phyloP scores from a whole-genome alignment of 2,329 filamentous ascomycete species.

The Fusarium sp. region DNA sequence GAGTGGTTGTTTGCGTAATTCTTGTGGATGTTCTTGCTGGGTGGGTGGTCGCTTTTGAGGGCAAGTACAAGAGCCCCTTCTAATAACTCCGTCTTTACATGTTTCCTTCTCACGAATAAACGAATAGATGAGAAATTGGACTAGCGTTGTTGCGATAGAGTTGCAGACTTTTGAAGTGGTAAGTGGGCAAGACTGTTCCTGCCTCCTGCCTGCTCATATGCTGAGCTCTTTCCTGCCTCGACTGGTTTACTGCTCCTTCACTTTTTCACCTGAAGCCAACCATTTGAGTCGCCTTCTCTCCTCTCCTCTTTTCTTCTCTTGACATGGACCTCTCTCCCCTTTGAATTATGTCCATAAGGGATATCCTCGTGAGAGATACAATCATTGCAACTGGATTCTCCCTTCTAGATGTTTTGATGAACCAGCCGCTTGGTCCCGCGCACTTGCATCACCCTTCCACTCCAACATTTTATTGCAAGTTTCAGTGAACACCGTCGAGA shows the following conservation, averaged over 20 bases:
- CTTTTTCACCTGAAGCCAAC: neutral
- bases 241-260: neutral
- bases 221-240: neutral
- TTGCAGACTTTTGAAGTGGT: neutral
- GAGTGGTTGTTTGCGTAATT: neutral
- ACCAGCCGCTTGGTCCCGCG: neutral
- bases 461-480: neutral
- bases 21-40: neutral
- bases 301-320: neutral
- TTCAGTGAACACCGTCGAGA: neutral
- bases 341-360: neutral
- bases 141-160: neutral
- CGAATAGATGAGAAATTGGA: neutral
- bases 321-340: neutral
- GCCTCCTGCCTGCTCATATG: neutral
- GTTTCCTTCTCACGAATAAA: neutral
- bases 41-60: neutral
- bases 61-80: neutral
- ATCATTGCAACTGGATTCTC: neutral
- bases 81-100: neutral
- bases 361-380: neutral
- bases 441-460: neutral
- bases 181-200: neutral
- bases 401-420: neutral
- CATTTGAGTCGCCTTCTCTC: neutral